phyloP scores from a whole-genome alignment of 495 filamentous ascomycete species.

The Hyaloscypha finlandica region DNA sequence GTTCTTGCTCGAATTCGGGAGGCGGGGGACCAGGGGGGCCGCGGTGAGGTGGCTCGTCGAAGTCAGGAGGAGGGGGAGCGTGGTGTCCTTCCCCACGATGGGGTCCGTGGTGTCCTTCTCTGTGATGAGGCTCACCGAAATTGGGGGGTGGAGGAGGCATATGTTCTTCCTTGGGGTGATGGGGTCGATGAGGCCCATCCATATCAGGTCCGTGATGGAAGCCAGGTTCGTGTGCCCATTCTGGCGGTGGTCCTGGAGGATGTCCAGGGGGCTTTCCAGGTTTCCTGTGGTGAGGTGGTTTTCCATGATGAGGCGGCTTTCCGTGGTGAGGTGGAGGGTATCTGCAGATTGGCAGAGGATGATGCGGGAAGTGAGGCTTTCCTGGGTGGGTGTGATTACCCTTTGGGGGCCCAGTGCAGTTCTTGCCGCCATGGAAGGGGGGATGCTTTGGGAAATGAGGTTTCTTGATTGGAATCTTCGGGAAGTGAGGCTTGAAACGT shows the following conservation, averaged over 20 bases:
- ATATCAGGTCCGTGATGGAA: constrained; percentile 8
- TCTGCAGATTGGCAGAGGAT: not conserved
- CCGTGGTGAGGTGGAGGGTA: no score
- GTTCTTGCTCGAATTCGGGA: constrained; percentile 6
- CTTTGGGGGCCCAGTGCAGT: not conserved
- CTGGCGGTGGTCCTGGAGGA: not conserved
- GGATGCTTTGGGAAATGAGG: constrained; percentile 13
- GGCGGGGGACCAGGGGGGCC: constrained; percentile 1
- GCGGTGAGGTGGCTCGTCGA: constrained; percentile 1
- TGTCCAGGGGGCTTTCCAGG: not conserved
- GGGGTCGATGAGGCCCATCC: constrained; percentile 11
- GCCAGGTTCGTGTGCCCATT: constrained; percentile 3
- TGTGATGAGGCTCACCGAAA: constrained; percentile 9
- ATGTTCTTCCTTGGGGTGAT: not conserved
- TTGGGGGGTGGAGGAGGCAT: constrained; percentile 3
- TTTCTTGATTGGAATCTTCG: not conserved
- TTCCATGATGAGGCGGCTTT: constrained; percentile 16
- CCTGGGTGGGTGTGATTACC: constrained; percentile 25
- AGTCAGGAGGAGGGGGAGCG: constrained; percentile 3
- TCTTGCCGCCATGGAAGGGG: constrained; percentile 5
- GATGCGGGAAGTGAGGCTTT: constrained; percentile 20
- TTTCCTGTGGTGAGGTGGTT: constrained; percentile 1
- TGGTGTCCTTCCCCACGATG: not conserved
- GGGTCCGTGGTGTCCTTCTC: not conserved
- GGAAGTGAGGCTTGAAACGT: constrained; percentile 13